Base-by-base conservation (phyloP, 2,329 filamentous ascomycete genomes). In the Teratosphaeriaceae sp. region DNA sequence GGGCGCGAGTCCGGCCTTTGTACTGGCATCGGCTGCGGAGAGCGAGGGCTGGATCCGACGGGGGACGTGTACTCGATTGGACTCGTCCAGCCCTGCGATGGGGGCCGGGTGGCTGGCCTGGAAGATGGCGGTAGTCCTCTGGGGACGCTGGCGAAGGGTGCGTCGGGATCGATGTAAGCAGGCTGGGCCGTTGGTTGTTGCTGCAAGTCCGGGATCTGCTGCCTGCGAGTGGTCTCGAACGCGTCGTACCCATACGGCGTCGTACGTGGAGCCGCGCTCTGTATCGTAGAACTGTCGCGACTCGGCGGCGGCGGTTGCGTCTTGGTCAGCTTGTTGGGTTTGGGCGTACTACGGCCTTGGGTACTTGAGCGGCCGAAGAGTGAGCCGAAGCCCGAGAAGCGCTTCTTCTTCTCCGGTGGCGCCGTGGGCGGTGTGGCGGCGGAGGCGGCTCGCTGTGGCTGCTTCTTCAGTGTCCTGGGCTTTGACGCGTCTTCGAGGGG, bases 371-470 rank as follows among this genome's bases (percentile, higher is more conserved):
- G 59, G 22, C 63, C 59, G 41, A 73, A 71, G 1, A 73, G 48
- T 24, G 61, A 65, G 3, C 68, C 67, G 9, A 73, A 49, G 3
- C 61, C 53, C 2, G 70, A 72, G 37, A 71, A 70, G 24, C 69
- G 61, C 48, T 70, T 71, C 39, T 60, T 60, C 26, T 53, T 51
- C n/a, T 20, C 31, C 15, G 31, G 45, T 26, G 56, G 55, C 2
- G 11, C 6, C 21, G 49, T 45, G 15, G 46, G 50, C 2, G 50
- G 47, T 6, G 51, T 50, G 1, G 57, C 50, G 4, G 53, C 45
- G 2, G 60, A 54, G 3, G 49, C 42, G 12, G 56, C 41, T 19
- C 58, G 54, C 39, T 62, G 58, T 2, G 53, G 46, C 37, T n/a
- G n/a, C n/a, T 64, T 63, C 41, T 53, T 57, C 5, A 61, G 42